A percentile compares a stretch with the other conserved stretches of the same genome.
Evolutionary conservation across 352 stramenopile species (phyloP).

Genomic region (Pythium guiyangense): DNA sequence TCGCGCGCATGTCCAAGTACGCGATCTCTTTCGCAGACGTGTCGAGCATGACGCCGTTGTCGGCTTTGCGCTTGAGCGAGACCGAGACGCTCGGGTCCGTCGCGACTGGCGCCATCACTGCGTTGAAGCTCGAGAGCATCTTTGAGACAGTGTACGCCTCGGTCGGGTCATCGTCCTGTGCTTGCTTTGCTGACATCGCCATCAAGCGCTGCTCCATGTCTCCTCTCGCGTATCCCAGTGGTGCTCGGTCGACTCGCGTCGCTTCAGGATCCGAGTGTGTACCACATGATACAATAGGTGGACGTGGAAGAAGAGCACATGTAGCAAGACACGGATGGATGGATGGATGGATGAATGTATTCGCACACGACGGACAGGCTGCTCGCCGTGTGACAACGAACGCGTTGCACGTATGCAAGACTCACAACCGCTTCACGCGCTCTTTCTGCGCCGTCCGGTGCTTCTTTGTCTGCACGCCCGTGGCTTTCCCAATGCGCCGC

Average conservation of each 20-base stretch:
- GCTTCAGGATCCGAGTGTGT: too few species aligned
- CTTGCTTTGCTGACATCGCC: conserved; percentile 7
- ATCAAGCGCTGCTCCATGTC: conserved; percentile 12
- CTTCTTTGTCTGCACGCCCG: conserved; percentile 74
- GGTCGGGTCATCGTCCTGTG: not conserved
- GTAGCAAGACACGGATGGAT: not conserved
- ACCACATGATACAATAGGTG: not conserved
- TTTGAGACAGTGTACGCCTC: conserved; percentile 80
- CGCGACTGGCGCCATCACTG: conserved; percentile 65
- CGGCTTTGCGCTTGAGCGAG: conserved; percentile 63
- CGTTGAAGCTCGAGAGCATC: conserved; percentile 81
- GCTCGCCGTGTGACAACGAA: too few species aligned
- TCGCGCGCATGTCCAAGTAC: conserved; percentile 68
- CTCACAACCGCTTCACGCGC: conserved; percentile 11
- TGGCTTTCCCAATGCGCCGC: conserved; percentile 73
- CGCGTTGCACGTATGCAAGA: too few species aligned
- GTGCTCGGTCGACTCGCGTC: too few species aligned
- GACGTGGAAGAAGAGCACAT: too few species aligned
- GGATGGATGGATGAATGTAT: not conserved
- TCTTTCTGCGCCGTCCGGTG: conserved; percentile 23
- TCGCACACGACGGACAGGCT: not conserved
- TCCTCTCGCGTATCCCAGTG: too few species aligned
- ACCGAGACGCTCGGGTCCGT: conserved; percentile 38
- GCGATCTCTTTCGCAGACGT: conserved; percentile 71
- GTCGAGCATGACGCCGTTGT: conserved; percentile 81